Base-by-base conservation (phyloP, 768 basidiomycete genomes). In the Suillus lakei region DNA sequence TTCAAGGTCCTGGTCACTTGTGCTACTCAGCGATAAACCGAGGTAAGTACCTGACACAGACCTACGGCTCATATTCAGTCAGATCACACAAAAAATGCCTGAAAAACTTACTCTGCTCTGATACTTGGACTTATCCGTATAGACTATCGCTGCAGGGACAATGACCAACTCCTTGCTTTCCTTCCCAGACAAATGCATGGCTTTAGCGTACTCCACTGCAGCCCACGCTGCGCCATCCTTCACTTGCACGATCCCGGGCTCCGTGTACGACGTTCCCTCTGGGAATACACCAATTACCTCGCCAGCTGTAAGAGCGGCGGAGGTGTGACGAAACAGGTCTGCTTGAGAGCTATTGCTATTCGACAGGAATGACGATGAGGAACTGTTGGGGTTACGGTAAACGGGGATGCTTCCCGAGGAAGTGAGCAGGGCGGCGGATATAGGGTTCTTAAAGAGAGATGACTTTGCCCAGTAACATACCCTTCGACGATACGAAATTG, bases 401-500 rank as follows among this genome's bases (percentile, higher is more conserved):
- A 92, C 89, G n/a, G 90, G 88, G 65, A 93, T 90, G 66, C 89
- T 90, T 5, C 89, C 90, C 0, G 88, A 85, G 53, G 88, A 87
- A 5, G 80, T 77, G 38, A 92, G 78, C 44, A 92, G 74, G 1
- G 80, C 78, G 1, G 83, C 80, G 2, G 80, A 69, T 1, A 88
- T 69, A 0, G 86, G 87, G 66, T 89, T 86, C 30, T 77, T 78
- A 77, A 92, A 93, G 70, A 92, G 78, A 0, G 80, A 84, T 32
- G 88, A 85, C 71, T 91, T 93, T n/a, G 89, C 88, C 89, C 91
- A 86, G 73, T 83, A 86, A 62, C 85, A 87, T 39, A 92, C 74
- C 48, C 79, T 81, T 32, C 88, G 83, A 41, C 82, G 79, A 69
- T 89, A 78, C 4, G 90, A 88, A 58, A 91, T 83, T 21, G 84